These are phyloP conservation scores for Magnaporthales sp. DNA, from an alignment of 2,329 filamentous ascomycete species.

Conservation along the genomic window DNA sequence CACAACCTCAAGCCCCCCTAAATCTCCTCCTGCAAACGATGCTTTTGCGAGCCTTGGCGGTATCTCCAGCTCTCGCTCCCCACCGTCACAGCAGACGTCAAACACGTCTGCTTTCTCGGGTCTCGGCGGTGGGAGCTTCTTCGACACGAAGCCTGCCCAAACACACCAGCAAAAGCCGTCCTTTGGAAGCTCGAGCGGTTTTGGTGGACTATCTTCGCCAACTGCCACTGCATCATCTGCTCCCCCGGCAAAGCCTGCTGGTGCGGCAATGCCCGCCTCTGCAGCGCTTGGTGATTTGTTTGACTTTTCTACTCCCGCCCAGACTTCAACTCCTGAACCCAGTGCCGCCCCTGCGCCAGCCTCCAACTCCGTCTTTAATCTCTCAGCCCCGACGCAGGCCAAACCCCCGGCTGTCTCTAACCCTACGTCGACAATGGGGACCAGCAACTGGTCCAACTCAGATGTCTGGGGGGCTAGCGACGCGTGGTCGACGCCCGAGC, in stretches of 20 bases:
- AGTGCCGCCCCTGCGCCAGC: conserved; percentile 29
- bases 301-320: conserved; percentile 53
- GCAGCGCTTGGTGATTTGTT: conserved; percentile 72
- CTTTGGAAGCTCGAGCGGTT: conserved; percentile 59
- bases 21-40: conserved; percentile 22
- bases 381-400: conserved; percentile 42
- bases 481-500: conserved; percentile 66
- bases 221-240: conserved; percentile 29
- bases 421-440: conserved; percentile 26
- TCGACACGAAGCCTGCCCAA: conserved; percentile 62
- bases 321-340: conserved; percentile 34
- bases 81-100: conserved; percentile 16
- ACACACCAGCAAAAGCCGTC: conserved; percentile 41
- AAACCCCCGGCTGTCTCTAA: conserved; percentile 32
- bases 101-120: conserved; percentile 38
- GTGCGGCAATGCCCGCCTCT: conserved; percentile 32
- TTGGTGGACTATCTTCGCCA: conserved; percentile 17
- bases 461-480: conserved; percentile 85
- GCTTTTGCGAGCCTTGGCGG: conserved; percentile 21
- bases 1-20: conserved; percentile 30
- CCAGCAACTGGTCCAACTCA: conserved; percentile 31
- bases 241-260: conserved; percentile 22
- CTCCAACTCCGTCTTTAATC: conserved; percentile 70
- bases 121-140: conserved; percentile 71
- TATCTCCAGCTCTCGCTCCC: conserved; percentile 19